A percentile compares a stretch with the other conserved stretches of the same genome.
phyloP scores from a whole-genome alignment of 192 early-diverging fungal genomes.

The Phlyctochytrium planicorne region DNA sequence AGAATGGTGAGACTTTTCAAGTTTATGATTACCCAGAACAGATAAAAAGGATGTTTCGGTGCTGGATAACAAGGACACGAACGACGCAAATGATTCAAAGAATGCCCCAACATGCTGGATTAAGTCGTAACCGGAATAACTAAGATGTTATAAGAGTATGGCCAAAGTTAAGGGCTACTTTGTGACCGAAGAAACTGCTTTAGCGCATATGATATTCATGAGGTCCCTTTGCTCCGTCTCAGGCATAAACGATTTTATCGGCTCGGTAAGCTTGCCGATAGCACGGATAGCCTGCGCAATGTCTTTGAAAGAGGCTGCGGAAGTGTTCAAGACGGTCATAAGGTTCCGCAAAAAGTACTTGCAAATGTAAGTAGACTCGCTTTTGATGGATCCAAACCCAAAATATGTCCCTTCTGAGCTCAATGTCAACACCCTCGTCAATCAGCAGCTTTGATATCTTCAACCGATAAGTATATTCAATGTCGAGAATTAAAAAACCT shows the following conservation, averaged over 20 bases:
- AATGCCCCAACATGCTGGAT: neutral
- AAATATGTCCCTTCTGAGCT: slow-evolving; percentile 1
- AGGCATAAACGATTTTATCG: slow-evolving; percentile 49
- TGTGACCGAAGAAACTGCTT: slow-evolving; percentile 3
- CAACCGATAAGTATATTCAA: too few species aligned
- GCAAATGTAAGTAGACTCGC: neutral
- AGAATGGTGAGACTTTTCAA: too few species aligned
- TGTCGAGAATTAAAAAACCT: too few species aligned
- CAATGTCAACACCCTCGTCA: neutral
- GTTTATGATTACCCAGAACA: too few species aligned
- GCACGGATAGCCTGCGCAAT: slow-evolving; percentile 68
- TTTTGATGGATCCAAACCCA: neutral
- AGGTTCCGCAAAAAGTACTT: slow-evolving; percentile 55
- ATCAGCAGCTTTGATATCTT: neutral
- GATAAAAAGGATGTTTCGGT: too few species aligned
- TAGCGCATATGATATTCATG: slow-evolving; percentile 17
- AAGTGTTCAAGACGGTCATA: slow-evolving; percentile 35
- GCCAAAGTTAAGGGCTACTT: neutral
- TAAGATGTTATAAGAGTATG: neutral
- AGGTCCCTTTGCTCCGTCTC: slow-evolving; percentile 41
- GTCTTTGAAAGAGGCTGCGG: slow-evolving; percentile 35
- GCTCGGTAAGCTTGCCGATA: slow-evolving; percentile 66
- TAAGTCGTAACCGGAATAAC: neutral
- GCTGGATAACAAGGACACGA: too few species aligned
- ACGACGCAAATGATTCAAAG: slow-evolving; percentile 17